These are phyloP conservation scores for Podila minutissima DNA, from an alignment of 192 early-diverging fungal genomes.

Conservation along the genomic window DNA sequence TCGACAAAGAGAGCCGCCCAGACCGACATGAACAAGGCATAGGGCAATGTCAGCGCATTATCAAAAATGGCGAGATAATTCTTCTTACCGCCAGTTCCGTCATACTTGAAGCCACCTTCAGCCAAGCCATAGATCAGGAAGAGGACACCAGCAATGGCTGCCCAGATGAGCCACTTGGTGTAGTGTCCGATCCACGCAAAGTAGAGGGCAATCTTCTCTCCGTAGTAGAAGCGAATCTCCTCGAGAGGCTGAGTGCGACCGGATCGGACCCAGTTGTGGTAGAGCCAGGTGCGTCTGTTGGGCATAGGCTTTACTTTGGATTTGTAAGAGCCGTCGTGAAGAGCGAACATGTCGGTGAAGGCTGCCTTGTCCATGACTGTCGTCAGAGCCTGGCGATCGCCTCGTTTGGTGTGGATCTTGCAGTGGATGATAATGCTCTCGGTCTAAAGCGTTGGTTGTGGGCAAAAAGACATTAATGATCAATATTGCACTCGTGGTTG, in stretches of 20 bases:
- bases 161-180: slow-evolving; percentile 63
- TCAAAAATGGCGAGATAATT: slow-evolving; percentile 58
- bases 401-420: slow-evolving; percentile 24
- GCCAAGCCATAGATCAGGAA: slow-evolving; percentile 64
- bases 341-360: slow-evolving; percentile 57
- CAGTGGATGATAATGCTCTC: slow-evolving; percentile 29
- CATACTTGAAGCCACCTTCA: not conserved
- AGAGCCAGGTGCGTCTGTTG: slow-evolving; percentile 57
- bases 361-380: slow-evolving; percentile 52
- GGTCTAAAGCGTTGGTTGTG: not conserved
- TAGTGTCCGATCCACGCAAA: slow-evolving; percentile 78
- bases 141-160: slow-evolving; percentile 59
- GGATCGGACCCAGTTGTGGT: slow-evolving; percentile 53
- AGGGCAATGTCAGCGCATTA: slow-evolving; percentile 64
- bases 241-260: slow-evolving; percentile 54
- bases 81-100: not conserved
- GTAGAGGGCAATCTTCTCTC: slow-evolving; percentile 75
- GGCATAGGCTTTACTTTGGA: slow-evolving; percentile 31
- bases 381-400: slow-evolving; percentile 55
- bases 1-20: slow-evolving; percentile 71
- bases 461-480: too few species aligned
- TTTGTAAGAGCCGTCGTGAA: slow-evolving; percentile 67
- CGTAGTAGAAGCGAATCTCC: slow-evolving; percentile 69
- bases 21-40: slow-evolving; percentile 67
- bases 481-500: not conserved